These are phyloP conservation scores for Penicillium herquei DNA, from an alignment of 495 filamentous ascomycete genomes.

Conservation along the genomic window DNA sequence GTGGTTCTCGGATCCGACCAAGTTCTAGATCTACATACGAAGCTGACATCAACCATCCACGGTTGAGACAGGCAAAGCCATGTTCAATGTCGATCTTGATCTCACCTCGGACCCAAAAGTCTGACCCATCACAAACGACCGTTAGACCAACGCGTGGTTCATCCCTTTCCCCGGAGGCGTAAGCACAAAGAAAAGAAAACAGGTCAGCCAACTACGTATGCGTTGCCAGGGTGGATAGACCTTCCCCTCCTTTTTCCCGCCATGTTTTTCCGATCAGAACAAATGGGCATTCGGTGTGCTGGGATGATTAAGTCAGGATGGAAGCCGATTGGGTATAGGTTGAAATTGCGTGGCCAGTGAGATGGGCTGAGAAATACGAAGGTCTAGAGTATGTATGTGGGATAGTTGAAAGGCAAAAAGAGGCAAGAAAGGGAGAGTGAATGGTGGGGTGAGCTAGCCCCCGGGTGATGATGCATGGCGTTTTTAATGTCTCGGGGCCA, in stretches of 20 bases:
- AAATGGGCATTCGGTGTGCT: neutral
- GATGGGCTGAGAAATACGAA: neutral
- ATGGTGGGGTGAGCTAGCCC: neutral
- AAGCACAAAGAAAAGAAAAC: neutral
- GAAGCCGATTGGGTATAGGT: constrained; percentile 7
- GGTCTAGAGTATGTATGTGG: neutral
- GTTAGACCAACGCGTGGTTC: neutral
- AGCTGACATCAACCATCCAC: neutral
- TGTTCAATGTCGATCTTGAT: neutral
- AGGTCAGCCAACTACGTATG: neutral
- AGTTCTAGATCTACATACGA: neutral
- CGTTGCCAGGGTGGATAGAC: neutral
- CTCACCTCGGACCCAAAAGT: neutral
- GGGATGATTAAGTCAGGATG: neutral
- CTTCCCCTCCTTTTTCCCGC: neutral
- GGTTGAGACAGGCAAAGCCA: neutral
- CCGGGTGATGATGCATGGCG: constrained; percentile 1
- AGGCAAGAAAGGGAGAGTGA: constrained; percentile 1
- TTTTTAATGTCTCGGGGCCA: neutral
- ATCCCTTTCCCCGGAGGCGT: neutral
- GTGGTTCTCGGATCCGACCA: neutral
- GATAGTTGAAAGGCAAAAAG: neutral
- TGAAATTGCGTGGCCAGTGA: constrained; percentile 3
- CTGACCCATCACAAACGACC: constrained; percentile 2
- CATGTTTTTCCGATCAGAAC: neutral